Conservation (phyloP, 2,329 filamentous ascomycete species). For the Arthrinium puccinioides region DNA sequence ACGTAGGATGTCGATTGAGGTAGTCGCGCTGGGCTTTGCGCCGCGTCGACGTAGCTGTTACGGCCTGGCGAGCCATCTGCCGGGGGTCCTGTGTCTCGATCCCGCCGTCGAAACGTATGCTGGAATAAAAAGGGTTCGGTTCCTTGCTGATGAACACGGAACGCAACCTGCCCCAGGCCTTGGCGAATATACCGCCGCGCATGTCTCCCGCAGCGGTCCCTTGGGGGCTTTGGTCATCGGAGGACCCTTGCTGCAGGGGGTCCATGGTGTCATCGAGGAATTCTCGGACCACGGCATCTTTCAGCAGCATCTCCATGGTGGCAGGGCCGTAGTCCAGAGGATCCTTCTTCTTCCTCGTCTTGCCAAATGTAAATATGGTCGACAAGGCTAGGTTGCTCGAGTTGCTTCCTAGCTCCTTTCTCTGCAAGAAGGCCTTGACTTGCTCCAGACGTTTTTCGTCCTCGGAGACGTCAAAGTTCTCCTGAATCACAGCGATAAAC, state of each 20-base stretch:
- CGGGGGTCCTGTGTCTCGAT: conserved; percentile 78
- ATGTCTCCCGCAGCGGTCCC: conserved; percentile 32
- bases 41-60: conserved; percentile 72
- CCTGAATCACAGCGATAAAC: conserved; percentile 99
- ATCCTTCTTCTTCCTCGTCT: conserved; percentile 59
- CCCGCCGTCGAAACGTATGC: conserved; percentile 56
- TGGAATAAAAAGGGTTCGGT: conserved; percentile 92
- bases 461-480: conserved; percentile 97
- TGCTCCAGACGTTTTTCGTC: conserved; percentile 97
- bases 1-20: conserved; percentile 75
- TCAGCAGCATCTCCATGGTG: conserved; percentile 91
- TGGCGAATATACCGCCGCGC: conserved; percentile 52
- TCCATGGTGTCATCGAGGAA: conserved; percentile 74
- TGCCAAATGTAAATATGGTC: conserved; percentile 58
- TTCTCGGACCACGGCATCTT: conserved; percentile 89
- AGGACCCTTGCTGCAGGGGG: conserved; percentile 29
- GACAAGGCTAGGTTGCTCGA: conserved; percentile 70
- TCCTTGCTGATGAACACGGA: conserved; percentile 57
- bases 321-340: conserved; percentile 87
- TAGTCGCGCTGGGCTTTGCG: conserved; percentile 90
- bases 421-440: conserved; percentile 87
- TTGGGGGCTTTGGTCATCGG: conserved; percentile 27
- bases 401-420: conserved; percentile 71
- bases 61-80: conserved; percentile 84
- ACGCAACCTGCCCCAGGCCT: conserved; percentile 53